Base-by-base conservation (phyloP, 306 rosid genomes). In the Malus sylvestris region DNA sequence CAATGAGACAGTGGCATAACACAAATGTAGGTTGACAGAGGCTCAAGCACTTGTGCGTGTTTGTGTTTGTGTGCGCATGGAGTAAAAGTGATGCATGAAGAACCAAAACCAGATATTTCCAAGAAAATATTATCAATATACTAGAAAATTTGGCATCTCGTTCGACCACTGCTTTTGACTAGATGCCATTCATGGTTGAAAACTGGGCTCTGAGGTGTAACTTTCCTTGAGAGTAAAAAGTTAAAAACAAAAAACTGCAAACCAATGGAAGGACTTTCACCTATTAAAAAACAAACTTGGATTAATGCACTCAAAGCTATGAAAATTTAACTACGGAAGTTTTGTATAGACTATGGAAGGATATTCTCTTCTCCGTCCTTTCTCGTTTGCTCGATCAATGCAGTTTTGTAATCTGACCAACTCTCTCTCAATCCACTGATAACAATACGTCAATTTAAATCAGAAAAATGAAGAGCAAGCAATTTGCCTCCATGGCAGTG, bases 321-420 rank as follows among this genome's bases (percentile, higher is more conserved):
- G 27, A 22, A 16, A 38, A 44, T 27, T 40, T 7, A 42, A 74
- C 57, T 20, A 61, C 5, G n/a, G 22, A 22, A 75, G 33, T 14
- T 45, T 46, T 33, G 23, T 67, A 68, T 38, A 58, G 33, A 45
- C 40, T 40, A 61, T 18, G 70, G 57, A 73, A 85, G 86, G 89
- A 85, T 82, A 85, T 86, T 86, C 89, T 71, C 77, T 74, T 78
- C 87, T 80, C 59, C 84, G 75, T 13, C 89, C 87, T 73, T 83
- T 86, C 76, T 77, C 83, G 29, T 83, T 86, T 25, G 87, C 74
- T 7, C 35, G 65, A 55, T 86, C 87, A 10, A 86, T 75, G 59
- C 73, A 75, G 44, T 74, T 73, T 67, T 86, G 85, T 72, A 86
- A 71, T 10, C 69, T 63, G 22, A 74, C 73, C 70, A 83, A 68